Base-by-base conservation (phyloP, 2,329 filamentous ascomycete genomes). In the Didymella segeticola region DNA sequence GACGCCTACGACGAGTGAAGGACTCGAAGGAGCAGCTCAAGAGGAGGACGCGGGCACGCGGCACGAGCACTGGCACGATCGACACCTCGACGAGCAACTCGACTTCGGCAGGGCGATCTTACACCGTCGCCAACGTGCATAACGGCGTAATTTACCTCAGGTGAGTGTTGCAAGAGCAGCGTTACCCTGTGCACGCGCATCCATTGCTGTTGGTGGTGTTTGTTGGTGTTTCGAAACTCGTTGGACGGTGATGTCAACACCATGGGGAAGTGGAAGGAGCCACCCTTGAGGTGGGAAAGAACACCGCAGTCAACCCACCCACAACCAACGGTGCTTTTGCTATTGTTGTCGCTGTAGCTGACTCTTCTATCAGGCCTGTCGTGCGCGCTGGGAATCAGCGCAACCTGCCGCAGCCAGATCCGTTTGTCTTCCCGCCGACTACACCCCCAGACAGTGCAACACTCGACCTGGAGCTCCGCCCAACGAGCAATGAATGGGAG, bases 141-240 rank as follows among this genome's bases (percentile, higher is more conserved):
- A 75, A 78, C 68, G 79, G 78, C 55, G 75, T 76, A 47, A 75
- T 81, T 47, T 80, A 80, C 62, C 71, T 80, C 52, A 76, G 78
- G 71, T 79, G 76, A 48, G 68, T 64, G 39, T 39, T 17, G 45
- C 34, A 41, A 14, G 27, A 17, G 26, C 38, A 20, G 22, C 26
- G 4, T 7, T 17, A 12, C 45, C 17, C 22, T 46, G 47, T 34
- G n/a, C 14, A 15, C 22, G 41, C 36, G 19, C 19, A 17, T 38
- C 19, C 25, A 8, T 27, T 17, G 17, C 10, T 27, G 36, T 17
- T 37, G 34, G 34, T 3, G 17, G 33, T 37, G 34, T 36, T 50
- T 23, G 34, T 39, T 46, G 36, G 25, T 43, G 38, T 43, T 43
- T 45, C 39, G 39, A 42, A 23, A 23, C 31, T 30, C 15, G 11